phyloP scores from a whole-genome alignment of 805 yeast genomes.

The Starmerella cellae region DNA sequence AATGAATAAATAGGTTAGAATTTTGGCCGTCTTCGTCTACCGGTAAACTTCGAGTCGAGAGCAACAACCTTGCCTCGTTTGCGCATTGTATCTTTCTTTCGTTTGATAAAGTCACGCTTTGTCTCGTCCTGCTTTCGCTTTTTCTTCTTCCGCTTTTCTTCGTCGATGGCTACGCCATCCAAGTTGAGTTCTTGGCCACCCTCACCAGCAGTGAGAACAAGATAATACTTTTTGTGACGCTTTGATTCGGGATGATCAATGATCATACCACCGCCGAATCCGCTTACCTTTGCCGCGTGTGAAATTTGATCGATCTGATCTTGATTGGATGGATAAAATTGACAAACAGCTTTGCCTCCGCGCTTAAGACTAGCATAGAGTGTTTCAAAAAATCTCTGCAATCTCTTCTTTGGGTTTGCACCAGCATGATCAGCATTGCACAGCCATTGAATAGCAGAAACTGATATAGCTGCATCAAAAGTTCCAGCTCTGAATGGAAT shows the following conservation, averaged over 20 bases:
- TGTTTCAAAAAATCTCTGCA: slow-evolving; percentile 73
- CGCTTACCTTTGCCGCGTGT: slow-evolving; percentile 80
- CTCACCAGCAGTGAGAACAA: slow-evolving; percentile 78
- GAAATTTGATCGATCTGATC: slow-evolving; percentile 65
- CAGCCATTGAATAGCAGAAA: slow-evolving; percentile 94
- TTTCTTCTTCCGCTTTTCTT: slow-evolving; percentile 25
- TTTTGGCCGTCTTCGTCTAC: slow-evolving; percentile 60
- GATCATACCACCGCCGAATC: slow-evolving; percentile 91
- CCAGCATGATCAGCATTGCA: slow-evolving; percentile 83
- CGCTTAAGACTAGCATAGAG: slow-evolving; percentile 72
- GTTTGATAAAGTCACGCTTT: slow-evolving; percentile 62
- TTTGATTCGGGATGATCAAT: slow-evolving; percentile 89
- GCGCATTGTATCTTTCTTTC: slow-evolving; percentile 89
- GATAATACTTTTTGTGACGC: slow-evolving; percentile 78
- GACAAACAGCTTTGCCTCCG: slow-evolving; percentile 96
- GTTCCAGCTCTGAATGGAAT: slow-evolving; percentile 92
- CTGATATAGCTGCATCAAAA: slow-evolving; percentile 90
- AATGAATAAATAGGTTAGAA: no score
- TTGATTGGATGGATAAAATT: slow-evolving; percentile 88
- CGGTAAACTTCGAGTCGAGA: slow-evolving; percentile 80
- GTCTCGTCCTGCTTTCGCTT: slow-evolving; percentile 49
- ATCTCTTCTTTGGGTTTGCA: slow-evolving; percentile 72
- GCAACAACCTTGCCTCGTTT: slow-evolving; percentile 84
- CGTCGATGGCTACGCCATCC: slow-evolving; percentile 66
- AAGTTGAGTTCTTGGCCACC: slow-evolving; percentile 64